Evolutionary conservation across 768 basidiomycete genomes (phyloP), one percentile per base, ranked within the genome.

Genomic region (Nidularia sp.): DNA sequence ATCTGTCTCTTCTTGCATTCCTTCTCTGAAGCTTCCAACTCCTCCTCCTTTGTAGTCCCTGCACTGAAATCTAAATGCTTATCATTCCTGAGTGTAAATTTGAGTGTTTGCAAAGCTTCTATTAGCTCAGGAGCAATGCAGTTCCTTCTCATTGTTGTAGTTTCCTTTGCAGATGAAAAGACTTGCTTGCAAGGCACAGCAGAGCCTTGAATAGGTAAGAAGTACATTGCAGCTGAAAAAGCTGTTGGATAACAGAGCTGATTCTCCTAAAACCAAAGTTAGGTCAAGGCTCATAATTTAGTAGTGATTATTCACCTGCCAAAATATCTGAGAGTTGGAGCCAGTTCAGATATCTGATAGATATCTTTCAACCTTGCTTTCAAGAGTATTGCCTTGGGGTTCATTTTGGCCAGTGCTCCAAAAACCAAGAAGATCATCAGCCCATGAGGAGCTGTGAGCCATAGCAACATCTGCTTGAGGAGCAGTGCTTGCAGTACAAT

Each of bases 141-240:
- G 18, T 18, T 18, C 18, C 18, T 18, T 18, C 18, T 18, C 18
- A 18, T 18, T 18, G 18, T 18, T 18, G 18, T 18, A 18, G 18
- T 18, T 18, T 18, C 18, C 18, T 18, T 18, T 18, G 18, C 18
- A 18, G 18, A 18, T 18, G 18, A 18, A 18, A 18, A 18, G 18
- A 18, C 18, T 18, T 18, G 18, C 18, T 18, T 18, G 18, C 18
- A 18, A 18, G 34, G 49, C 6, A 50, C 39, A 18, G 49, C 35
- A 45, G 39, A 45, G 5, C 15, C 49, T 42, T 50, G 49, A 9
- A 50, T 45, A 7, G 49, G 49, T 5, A 50, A 39, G 22, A 36
- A 42, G 32, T 50, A 34, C 49, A 50, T 42, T 22, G 49, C 49
- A 46, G 36, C 36, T 41, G 56, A 56, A 54, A 56, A 57, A 1